Base-by-base conservation (phyloP, 495 filamentous ascomycete genomes). In the Xylaria intraflava region DNA sequence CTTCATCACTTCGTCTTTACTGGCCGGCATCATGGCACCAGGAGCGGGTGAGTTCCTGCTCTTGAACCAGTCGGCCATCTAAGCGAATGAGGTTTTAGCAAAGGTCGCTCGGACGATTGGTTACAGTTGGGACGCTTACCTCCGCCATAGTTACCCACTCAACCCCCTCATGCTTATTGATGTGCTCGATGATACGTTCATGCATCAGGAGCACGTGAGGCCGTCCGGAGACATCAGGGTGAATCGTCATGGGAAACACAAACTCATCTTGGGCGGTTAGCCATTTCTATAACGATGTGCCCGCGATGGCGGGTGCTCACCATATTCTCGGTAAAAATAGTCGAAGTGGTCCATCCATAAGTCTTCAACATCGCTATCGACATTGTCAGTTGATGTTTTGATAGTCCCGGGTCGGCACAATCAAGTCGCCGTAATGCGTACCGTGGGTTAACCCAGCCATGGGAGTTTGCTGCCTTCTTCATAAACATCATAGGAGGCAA, bases 91-190 rank as follows among this genome's bases (percentile, higher is more conserved):
- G 14, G 31, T 57, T 41, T 60, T 53, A 23, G 35, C 50, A 10
- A 24, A 19, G 11, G 22, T 29, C 7, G 14, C 36, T 14, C 7
- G 11, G 31, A 48, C n/a, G n/a, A n/a, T n/a, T n/a, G n/a, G n/a
- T n/a, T n/a, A n/a, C n/a, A n/a, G n/a, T n/a, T n/a, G n/a, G 40
- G 19, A 39, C 26, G 23, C 57, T 54, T 31, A 62, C 60, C 60
- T 84, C 75, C 51, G 81, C 84, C 62, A 89, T 82, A 6, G 83
- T 87, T 59, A 86, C 78, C 83, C 83, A 89, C 60, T 88, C 83
- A 1, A 88, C 81, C 3, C 86, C 85, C 57, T 87, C 84, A 49
- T 88, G 85, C 46, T 77, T 78, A 51, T 87, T 87, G 58, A 88
- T 84, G 54, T 86, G 76, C 55, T 88, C 84, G 54, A 89, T 88